phyloP scores from a whole-genome alignment of 2,329 filamentous ascomycete species.

The Camillea tinctor region DNA sequence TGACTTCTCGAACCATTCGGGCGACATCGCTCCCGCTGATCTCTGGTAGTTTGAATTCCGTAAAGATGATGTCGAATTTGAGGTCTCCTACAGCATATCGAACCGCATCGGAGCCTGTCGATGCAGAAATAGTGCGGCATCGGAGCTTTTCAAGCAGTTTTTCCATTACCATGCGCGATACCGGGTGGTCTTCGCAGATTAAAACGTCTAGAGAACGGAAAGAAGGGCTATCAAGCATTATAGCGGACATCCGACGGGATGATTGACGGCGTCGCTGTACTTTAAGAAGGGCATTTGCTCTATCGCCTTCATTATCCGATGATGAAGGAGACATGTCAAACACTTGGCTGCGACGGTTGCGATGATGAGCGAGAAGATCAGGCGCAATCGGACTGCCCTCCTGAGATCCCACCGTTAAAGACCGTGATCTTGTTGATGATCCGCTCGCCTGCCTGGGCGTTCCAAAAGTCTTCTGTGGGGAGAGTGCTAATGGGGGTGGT shows the following conservation, averaged over 20 bases:
- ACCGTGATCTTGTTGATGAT: constrained; percentile 71
- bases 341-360: constrained; percentile 89
- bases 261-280: constrained; percentile 94
- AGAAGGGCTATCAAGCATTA: constrained; percentile 78
- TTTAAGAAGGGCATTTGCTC: constrained; percentile 84
- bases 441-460: constrained; percentile 62
- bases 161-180: constrained; percentile 98
- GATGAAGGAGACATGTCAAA: constrained; percentile 97
- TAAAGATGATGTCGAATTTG: constrained; percentile 98
- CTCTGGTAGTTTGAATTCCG: constrained; percentile 92
- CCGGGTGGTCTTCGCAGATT: constrained; percentile 96
- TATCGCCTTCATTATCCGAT: constrained; percentile 93
- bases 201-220: constrained; percentile 92
- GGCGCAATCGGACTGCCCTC: constrained; percentile 76
- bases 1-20: constrained; percentile 95
- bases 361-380: constrained; percentile 69
- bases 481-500: constrained; percentile 50
- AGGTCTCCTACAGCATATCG: constrained; percentile 95
- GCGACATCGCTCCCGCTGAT: constrained; percentile 95
- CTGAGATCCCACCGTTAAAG: constrained; percentile 90
- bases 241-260: constrained; percentile 89
- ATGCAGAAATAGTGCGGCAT: constrained; percentile 88
- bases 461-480: constrained; percentile 62
- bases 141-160: constrained; percentile 92
- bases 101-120: constrained; percentile 87